Evolutionary conservation across 2,329 filamentous ascomycete species (phyloP).

Genomic region (Apiospora pterosperma): DNA sequence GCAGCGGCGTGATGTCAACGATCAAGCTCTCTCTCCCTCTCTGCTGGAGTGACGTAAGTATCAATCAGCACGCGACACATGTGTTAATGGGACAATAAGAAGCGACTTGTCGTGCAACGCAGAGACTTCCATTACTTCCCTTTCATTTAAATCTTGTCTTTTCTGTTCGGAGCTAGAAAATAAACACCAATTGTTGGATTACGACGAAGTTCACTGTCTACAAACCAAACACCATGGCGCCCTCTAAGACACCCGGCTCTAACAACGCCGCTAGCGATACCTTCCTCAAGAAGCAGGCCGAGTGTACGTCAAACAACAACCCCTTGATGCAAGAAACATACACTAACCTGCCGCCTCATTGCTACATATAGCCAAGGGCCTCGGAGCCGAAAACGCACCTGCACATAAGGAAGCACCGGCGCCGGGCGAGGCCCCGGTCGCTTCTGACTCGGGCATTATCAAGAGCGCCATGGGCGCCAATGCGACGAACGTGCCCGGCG

Average conservation of each 20-base stretch:
- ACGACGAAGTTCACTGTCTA: not conserved
- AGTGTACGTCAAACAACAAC: conserved; percentile 10
- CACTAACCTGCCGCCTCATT: not conserved
- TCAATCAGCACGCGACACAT: not conserved
- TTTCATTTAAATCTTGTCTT: not conserved
- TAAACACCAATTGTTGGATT: not conserved
- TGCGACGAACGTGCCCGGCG: conserved; percentile 19
- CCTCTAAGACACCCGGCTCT: conserved; percentile 22
- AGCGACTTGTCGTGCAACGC: not conserved
- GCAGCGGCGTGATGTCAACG: not conserved
- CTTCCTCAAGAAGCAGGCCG: conserved; percentile 21
- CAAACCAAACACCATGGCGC: conserved; percentile 9
- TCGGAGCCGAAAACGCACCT: conserved; percentile 20
- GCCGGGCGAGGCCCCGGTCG: conserved; percentile 20
- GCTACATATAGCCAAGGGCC: conserved; percentile 18
- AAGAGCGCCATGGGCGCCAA: conserved; percentile 18
- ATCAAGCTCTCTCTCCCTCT: not conserved
- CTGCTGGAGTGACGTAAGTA: not conserved
- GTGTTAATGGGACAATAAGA: not conserved
- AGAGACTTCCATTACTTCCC: not conserved
- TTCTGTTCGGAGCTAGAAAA: not conserved
- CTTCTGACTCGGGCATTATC: conserved; percentile 19
- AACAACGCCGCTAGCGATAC: conserved; percentile 22
- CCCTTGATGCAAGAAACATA: not conserved
- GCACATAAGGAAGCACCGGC: conserved; percentile 21